Base-by-base conservation (phyloP, 306 rosid genomes). In the barrel medic (Medicago truncatula) region DNA sequence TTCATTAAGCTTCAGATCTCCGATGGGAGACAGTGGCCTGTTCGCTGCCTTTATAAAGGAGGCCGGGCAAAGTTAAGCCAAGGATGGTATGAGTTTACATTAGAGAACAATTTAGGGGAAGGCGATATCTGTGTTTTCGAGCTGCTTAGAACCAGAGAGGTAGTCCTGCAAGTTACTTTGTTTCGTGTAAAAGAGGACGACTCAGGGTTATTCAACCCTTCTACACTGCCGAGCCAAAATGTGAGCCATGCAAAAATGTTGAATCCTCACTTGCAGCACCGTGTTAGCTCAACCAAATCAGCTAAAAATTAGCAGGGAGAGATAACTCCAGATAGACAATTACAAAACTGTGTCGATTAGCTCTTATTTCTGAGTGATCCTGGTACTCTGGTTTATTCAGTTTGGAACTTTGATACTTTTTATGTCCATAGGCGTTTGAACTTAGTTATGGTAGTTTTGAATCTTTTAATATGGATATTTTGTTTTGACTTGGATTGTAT, bases 121-220 rank as follows among this genome's bases (percentile, higher is more conserved):
- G 99, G 99, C 1, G 99, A 95, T 50, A 97, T 92, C n/a, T 95
- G 99, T 67, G 96, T 95, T 66, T 95, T 92, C 40, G 99, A 95
- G 90, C 82, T 92, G 84, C 89, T 92, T 38, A 85, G 82, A 82
- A 56, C 66, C 74, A 87, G 77, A 73, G 99, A 95, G 12, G 81
- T 92, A 34, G 93, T 89, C 78, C 91, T 95, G 72, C 82, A 92
- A 78, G 96, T 92, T 71, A 89, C 90, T 2, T n/a, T 85, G 54
- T 92, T 92, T 73, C 91, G 81, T 0, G 96, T 90, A 34, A 63
- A 57, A 0, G 96, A 88, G 71, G 91, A 89, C 14, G 86, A 88
- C 12, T 83, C 84, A 6, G 91, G 86, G 74, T 54, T 83, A 65
- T 71, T 86, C 68, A 40, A 23, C 80, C 80, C 82, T 16, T 75